A percentile compares a stretch with the other conserved stretches of the same genome.
Evolutionary conservation across 352 stramenopile species (phyloP).

Genomic region (Globisporangium parvum): DNA sequence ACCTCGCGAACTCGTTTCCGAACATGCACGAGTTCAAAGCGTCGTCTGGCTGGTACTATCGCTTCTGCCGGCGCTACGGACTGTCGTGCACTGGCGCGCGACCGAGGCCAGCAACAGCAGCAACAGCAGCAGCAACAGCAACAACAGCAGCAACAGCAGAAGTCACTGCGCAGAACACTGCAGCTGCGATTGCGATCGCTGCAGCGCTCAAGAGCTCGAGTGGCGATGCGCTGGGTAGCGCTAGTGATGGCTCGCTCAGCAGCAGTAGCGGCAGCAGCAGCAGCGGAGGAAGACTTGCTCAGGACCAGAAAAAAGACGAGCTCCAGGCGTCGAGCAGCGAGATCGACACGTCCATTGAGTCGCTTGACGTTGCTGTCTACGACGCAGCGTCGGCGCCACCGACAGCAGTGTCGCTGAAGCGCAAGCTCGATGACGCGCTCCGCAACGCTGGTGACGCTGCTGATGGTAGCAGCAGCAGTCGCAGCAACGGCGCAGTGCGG

Average conservation of each 20-base stretch:
- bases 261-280: too few relatives aligned
- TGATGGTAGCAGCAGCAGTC: too few relatives aligned
- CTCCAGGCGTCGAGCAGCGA: too few relatives aligned
- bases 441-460: neutral
- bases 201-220: too few relatives aligned
- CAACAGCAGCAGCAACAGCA: too few relatives aligned
- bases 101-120: neutral
- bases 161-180: neutral
- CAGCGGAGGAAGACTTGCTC: too few relatives aligned
- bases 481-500: neutral
- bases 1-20: slow-evolving; percentile 22
- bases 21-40: slow-evolving; percentile 48
- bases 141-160: too few relatives aligned
- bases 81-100: slow-evolving; percentile 14
- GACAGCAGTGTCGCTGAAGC: slow-evolving; percentile 3
- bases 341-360: neutral
- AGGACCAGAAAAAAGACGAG: too few relatives aligned
- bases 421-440: slow-evolving; percentile 6
- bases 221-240: too few relatives aligned
- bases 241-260: too few relatives aligned
- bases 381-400: neutral
- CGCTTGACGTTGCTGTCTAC: neutral
- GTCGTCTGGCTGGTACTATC: slow-evolving; percentile 50
- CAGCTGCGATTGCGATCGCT: neutral
- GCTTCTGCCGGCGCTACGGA: slow-evolving; percentile 39